Base-by-base conservation (phyloP, 345 rosid species). In the Turnera subulata region DNA sequence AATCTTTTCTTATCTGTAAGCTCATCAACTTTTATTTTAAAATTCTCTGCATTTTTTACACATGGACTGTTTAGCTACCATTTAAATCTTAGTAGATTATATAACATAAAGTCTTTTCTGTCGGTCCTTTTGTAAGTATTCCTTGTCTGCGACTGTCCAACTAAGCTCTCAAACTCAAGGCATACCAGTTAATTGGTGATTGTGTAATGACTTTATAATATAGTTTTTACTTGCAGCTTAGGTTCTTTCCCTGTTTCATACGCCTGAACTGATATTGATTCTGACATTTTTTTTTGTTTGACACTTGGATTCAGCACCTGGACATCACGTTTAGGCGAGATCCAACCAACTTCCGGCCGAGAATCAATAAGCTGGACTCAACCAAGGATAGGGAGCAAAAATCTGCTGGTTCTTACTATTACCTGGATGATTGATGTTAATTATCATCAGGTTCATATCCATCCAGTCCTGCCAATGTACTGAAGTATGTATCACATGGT, bases 381-480 rank as follows among this genome's bases (percentile, higher is more conserved):
- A 88, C 95, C 11, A 94, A 94, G 74, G 99, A 94, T 73, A 74
- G 99, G 72, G 97, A 94, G 59, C 99, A 94, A 74, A 94, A 94
- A 65, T 11, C 84, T 50, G 99, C 99, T 21, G 97, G 96, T 46
- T 90, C 97, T 46, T 94, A 88, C 61, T 94, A 88, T 67, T 90
- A 88, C 68, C 72, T 94, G 69, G 99, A 94, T 49, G 96, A 90
- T 59, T 89, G 61, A 70, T 39, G 22, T 12, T 11, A 40, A 25
- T 11, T 17, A 11, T 42, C 20, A 38, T 3, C 61, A 42, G 66
- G 14, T 53, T 18, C 29, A 32, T 33, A 3, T 59, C 57, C 39
- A 14, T 17, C 49, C 29, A 0, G 46, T 9, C 16, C n/a, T 22
- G 48, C 47, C 39, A 24, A 50, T 18, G 25, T 32, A 16, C 37